Evolutionary conservation across 2,329 filamentous ascomycete genomes (phyloP).

Genomic region (Neofusicoccum cordaticola): DNA sequence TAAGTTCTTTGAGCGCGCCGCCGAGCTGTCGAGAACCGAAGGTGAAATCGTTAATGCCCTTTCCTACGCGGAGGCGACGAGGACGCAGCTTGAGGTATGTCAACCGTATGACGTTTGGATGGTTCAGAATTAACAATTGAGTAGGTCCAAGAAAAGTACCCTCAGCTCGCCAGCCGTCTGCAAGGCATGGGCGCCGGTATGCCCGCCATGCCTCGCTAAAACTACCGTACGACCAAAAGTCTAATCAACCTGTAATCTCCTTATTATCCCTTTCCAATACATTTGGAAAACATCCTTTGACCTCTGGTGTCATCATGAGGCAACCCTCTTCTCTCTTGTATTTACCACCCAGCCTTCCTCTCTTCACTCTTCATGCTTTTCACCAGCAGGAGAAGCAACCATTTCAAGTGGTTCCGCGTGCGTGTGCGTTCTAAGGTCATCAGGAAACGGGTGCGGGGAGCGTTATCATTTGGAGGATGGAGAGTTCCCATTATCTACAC

Average conservation of each 20-base stretch:
- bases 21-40: slow-evolving; percentile 89
- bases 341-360: slow-evolving; percentile 4
- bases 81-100: slow-evolving; percentile 76
- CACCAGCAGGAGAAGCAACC: neutral
- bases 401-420: neutral
- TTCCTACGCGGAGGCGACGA: slow-evolving; percentile 93
- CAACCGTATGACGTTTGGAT: neutral
- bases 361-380: neutral
- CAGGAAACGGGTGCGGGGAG: neutral
- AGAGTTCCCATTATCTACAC: neutral
- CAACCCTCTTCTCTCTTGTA: slow-evolving; percentile 5
- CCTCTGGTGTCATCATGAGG: neutral
- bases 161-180: slow-evolving; percentile 47
- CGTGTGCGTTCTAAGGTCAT: neutral
- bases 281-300: neutral
- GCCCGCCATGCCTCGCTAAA: slow-evolving; percentile 6
- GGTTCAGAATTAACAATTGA: slow-evolving; percentile 21
- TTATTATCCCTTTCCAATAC: neutral
- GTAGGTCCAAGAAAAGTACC: slow-evolving; percentile 52
- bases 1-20: slow-evolving; percentile 94
- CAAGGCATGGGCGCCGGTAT: slow-evolving; percentile 43
- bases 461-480: neutral
- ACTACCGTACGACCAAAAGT: neutral
- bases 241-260: slow-evolving; percentile 12
- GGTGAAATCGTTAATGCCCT: slow-evolving; percentile 95